phyloP scores from a whole-genome alignment of 2,329 filamentous ascomycete species.

The Ceratocystiopsis minuta region DNA sequence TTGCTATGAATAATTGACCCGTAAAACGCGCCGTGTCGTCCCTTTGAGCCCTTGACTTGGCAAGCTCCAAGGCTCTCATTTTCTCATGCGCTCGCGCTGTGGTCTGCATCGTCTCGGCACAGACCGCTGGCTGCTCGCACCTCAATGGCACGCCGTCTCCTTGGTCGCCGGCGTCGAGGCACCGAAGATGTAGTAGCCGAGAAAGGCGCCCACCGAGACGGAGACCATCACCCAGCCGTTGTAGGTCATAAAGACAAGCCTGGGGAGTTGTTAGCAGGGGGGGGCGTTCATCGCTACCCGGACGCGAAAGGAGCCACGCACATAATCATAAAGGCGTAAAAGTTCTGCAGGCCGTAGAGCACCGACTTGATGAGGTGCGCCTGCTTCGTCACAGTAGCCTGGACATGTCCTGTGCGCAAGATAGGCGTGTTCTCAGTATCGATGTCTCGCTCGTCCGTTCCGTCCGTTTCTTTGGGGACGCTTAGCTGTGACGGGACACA shows the following conservation, averaged over 20 bases:
- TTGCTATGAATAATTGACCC: not conserved
- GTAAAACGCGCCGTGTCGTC: too few relatives aligned
- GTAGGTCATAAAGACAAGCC: slow-evolving; percentile 99
- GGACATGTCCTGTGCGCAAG: slow-evolving; percentile 55
- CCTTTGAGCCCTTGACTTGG: too few relatives aligned
- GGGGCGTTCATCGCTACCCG: too few relatives aligned
- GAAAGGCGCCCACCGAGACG: slow-evolving; percentile 71
- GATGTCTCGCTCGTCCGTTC: slow-evolving; percentile 11
- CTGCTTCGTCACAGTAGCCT: slow-evolving; percentile 41
- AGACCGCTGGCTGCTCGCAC: not conserved
- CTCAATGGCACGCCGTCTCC: slow-evolving; percentile 77
- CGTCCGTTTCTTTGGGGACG: slow-evolving; percentile 1
- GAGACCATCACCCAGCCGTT: slow-evolving; percentile 96
- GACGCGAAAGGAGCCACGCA: slow-evolving; percentile 35
- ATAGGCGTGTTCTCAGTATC: slow-evolving; percentile 46
- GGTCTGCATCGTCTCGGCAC: too few relatives aligned
- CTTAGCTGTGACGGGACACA: slow-evolving; percentile 1
- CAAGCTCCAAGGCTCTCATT: too few relatives aligned
- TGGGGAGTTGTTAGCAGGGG: slow-evolving; percentile 30
- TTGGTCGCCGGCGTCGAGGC: slow-evolving; percentile 53
- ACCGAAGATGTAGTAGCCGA: slow-evolving; percentile 75
- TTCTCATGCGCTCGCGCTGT: too few relatives aligned
- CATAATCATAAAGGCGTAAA: slow-evolving; percentile 99
- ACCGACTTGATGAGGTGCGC: slow-evolving; percentile 63
- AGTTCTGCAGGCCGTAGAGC: slow-evolving; percentile 84